Evolutionary conservation across 192 early-diverging fungal species (phyloP).

Genomic region (Umbelopsis sp.): DNA sequence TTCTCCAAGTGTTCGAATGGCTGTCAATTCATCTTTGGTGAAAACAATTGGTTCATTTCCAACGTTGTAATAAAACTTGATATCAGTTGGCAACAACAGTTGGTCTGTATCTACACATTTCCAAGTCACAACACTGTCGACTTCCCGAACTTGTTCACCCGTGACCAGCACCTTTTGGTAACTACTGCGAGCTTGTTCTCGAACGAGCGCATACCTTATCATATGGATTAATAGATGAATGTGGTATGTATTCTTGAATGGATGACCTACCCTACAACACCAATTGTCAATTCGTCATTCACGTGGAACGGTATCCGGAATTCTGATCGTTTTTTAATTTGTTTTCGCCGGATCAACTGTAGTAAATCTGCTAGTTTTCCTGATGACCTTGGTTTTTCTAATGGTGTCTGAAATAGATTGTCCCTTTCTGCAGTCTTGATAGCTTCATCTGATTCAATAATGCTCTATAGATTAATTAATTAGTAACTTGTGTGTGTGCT

Average conservation of each 20-base stretch:
- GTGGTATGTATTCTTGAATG: not conserved
- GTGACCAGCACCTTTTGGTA: conserved; percentile 51
- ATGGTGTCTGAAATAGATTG: not conserved
- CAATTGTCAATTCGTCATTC: conserved; percentile 62
- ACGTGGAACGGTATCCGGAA: conserved; percentile 67
- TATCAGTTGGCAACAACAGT: conserved; percentile 50
- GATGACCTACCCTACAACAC: conserved; percentile 59
- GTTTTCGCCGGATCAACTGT: conserved; percentile 56
- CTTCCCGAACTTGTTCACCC: conserved; percentile 54
- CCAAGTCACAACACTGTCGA: conserved; percentile 56
- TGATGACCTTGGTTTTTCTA: conserved; percentile 20
- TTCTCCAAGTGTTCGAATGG: conserved; percentile 64
- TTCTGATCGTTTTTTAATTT: conserved; percentile 61
- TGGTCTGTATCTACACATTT: conserved; percentile 64
- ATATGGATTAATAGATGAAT: too few species aligned
- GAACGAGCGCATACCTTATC: conserved; percentile 55
- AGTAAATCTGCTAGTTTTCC: conserved; percentile 52
- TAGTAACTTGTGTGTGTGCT: not conserved
- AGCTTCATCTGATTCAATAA: conserved; percentile 9
- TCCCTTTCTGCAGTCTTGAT: not conserved
- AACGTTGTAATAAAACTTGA: conserved; percentile 70
- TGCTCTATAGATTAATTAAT: not conserved
- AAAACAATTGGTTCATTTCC: conserved; percentile 73
- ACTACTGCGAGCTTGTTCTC: conserved; percentile 50
- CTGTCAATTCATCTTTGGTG: conserved; percentile 65